Evolutionary conservation across 805 yeast genomes (phyloP), one percentile per base, ranked within the genome.

Genomic region (Debaryomyces tyrocola): DNA sequence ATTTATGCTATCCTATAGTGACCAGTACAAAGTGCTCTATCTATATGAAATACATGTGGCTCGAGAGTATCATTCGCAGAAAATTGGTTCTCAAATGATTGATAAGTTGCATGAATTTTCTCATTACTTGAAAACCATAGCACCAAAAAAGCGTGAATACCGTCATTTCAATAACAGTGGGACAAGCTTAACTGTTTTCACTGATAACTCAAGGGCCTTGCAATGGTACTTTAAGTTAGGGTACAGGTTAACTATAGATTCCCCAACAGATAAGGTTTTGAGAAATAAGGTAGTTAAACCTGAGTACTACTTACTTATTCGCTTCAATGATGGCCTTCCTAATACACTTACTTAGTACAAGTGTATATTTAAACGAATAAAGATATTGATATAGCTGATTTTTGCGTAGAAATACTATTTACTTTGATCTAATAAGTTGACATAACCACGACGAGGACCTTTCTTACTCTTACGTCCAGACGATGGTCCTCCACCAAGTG

Each of bases 31-130:
- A 41, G 75, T 74, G 12, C 46, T 82, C 7, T 83, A 82, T 52
- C 63, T 83, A 8, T 83, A 79, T 52, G 87, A 83, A 55, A 76
- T 83, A 33, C 87, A 83, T 45, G 59, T 82, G 0, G 27, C 46
- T 1, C 65, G 67, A 1, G 12, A 40, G 9, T 67, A 50, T 46
- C 78, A 79, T 40, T 62, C 63, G 1, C 33, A 39, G 2, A 54
- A 61, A 7, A 21, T 74, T 0, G 87, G 87, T 0, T 40, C 70
- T 0, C 14, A 14, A 9, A 50, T 81, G n/a, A 60, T 82, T 46
- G 21, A 33, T 0, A 14, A 46, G 0, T 64, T 80, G 29, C 78
- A 77, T 41, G 11, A 40, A 0, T 46, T 74, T 4, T 66, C 71
- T 2, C 4, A 6, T 2, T 9, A 43, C 18, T 43, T 63, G n/a